These are phyloP conservation scores for Penicillium verhagenii DNA, from an alignment of 495 filamentous ascomycete genomes.

Conservation along the genomic window DNA sequence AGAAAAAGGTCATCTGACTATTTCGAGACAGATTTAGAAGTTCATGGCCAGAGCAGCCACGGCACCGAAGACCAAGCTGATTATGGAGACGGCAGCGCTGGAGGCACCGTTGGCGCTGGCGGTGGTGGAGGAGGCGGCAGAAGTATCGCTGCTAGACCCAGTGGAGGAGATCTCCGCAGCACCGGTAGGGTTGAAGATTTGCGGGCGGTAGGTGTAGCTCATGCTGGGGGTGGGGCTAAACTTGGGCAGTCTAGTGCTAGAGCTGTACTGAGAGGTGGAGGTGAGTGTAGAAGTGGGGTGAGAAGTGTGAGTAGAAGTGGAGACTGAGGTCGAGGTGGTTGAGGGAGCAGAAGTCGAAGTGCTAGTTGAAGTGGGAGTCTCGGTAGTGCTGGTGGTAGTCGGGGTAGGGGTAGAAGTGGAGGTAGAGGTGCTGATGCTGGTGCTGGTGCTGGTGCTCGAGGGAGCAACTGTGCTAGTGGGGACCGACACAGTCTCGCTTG, in stretches of 20 bases:
- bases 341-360: conserved; percentile 19
- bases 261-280: not conserved
- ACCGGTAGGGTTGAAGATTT: conserved; percentile 33
- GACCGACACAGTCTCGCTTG: conserved; percentile 6
- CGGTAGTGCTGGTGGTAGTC: conserved; percentile 22
- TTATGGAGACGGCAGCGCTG: conserved; percentile 23
- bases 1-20: conserved; percentile 7
- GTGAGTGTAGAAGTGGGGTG: no score
- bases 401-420: conserved; percentile 21
- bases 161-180: conserved; percentile 19
- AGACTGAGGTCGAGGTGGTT: not conserved
- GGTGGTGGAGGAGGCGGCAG: conserved; percentile 17
- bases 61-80: conserved; percentile 30
- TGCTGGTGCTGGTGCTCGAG: conserved; percentile 20
- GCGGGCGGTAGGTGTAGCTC: conserved; percentile 35
- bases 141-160: conserved; percentile 5
- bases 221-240: conserved; percentile 20
- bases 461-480: conserved; percentile 19
- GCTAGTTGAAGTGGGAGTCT: conserved; percentile 22
- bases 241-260: conserved; percentile 16
- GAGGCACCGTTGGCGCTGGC: conserved; percentile 22
- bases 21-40: conserved; percentile 16
- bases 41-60: conserved; percentile 27
- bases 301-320: no score
- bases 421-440: conserved; percentile 25